Percentiles rank a stretch among this genome's conserved stretches.
Evolutionary conservation across 2,329 filamentous ascomycete species (phyloP).

Genomic region (Phaeosphaeriaceae sp.): DNA sequence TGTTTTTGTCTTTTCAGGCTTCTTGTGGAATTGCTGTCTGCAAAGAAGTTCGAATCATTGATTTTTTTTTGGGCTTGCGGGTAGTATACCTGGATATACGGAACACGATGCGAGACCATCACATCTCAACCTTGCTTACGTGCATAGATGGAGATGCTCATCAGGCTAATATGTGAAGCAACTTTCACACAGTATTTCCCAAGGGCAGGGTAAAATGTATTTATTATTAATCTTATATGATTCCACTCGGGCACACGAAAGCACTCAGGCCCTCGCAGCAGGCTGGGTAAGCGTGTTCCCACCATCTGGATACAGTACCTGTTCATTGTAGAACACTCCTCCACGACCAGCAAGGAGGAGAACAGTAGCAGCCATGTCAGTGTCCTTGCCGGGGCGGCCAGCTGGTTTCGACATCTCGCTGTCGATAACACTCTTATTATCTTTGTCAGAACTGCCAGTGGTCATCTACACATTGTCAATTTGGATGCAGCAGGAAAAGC

Average conservation of each 20-base stretch:
- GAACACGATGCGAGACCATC: too few species aligned
- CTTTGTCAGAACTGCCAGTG: conserved; percentile 52
- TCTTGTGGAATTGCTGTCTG: too few species aligned
- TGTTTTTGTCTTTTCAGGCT: neutral
- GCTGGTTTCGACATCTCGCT: conserved; percentile 54
- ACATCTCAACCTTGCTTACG: too few species aligned
- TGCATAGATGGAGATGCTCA: too few species aligned
- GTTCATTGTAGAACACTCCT: conserved; percentile 61
- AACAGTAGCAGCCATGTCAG: conserved; percentile 49
- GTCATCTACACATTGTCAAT: conserved; percentile 53
- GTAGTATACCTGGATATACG: too few species aligned
- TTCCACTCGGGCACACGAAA: too few species aligned
- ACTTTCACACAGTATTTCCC: too few species aligned
- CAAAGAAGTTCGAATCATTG: too few species aligned
- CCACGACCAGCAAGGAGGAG: conserved; percentile 60
- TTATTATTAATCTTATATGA: too few species aligned
- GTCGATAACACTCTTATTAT: conserved; percentile 56
- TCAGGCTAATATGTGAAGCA: too few species aligned
- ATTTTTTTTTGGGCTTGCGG: neutral
- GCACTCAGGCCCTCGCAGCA: conserved; percentile 14
- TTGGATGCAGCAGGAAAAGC: too few species aligned
- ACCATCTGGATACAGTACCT: conserved; percentile 61
- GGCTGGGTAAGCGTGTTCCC: conserved; percentile 27
- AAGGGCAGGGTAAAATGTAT: too few species aligned
- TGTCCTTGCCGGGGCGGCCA: conserved; percentile 46